Evolutionary conservation across 164 flowering plant genomes (phyloP).

Genomic region (Vitis riparia): DNA sequence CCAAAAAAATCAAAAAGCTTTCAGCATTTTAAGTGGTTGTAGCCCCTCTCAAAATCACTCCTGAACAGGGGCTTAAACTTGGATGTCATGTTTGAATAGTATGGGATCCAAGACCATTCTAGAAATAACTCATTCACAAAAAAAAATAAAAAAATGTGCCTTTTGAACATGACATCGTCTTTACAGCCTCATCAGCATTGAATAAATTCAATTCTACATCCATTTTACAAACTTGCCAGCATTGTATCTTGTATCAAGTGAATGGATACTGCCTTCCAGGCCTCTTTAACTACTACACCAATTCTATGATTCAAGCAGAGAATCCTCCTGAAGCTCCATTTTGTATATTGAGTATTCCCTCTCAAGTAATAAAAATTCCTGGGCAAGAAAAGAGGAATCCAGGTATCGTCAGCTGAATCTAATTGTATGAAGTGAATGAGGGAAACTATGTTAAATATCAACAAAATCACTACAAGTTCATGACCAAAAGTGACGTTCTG

Average conservation of each 20-base stretch:
- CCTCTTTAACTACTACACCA: neutral
- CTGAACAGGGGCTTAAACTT: too few species aligned
- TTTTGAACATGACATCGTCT: too few species aligned
- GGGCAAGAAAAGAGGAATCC: slow-evolving; percentile 10
- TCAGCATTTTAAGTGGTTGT: too few species aligned
- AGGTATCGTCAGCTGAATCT: neutral
- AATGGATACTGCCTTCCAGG: neutral
- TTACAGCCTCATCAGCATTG: too few species aligned
- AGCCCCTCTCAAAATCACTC: too few species aligned
- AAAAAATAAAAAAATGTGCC: neutral
- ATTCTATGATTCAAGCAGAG: slow-evolving; percentile 16
- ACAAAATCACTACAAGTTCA: too few species aligned
- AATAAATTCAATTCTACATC: too few species aligned
- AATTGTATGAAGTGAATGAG: neutral
- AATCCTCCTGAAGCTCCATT: slow-evolving; percentile 72
- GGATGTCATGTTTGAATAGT: too few species aligned
- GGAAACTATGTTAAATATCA: neutral
- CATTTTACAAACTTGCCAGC: neutral
- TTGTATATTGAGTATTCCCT: slow-evolving; percentile 72
- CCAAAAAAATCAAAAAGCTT: too few species aligned
- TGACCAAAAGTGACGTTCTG: too few species aligned
- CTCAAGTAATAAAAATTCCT: slow-evolving; percentile 87
- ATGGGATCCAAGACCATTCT: too few species aligned
- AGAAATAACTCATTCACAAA: neutral
- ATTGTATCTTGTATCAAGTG: neutral